Evolutionary conservation across 176 grass and related monocot species (phyloP).

Genomic region (Zoysia pacifica): DNA sequence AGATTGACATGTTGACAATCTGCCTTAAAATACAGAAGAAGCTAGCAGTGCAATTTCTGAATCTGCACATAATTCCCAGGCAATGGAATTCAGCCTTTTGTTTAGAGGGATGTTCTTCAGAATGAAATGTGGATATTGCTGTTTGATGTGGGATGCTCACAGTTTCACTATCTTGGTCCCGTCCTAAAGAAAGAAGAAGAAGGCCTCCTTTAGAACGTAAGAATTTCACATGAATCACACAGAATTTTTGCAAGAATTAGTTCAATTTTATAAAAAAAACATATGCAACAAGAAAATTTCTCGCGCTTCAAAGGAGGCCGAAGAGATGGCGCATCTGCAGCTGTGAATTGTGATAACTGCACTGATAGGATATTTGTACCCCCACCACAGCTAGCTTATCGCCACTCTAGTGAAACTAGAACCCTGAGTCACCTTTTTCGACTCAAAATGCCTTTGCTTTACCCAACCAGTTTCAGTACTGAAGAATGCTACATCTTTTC

Average conservation of each 20-base stretch:
- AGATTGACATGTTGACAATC: constrained; percentile 8
- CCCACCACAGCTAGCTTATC: constrained; percentile 26
- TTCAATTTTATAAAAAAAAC: too few relatives aligned
- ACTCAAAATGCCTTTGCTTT: constrained; percentile 41
- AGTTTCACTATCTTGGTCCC: not conserved
- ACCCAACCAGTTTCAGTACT: constrained; percentile 40
- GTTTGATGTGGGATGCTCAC: not conserved
- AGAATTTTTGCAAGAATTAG: too few relatives aligned
- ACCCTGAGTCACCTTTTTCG: constrained; percentile 11
- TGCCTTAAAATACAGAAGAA: not conserved
- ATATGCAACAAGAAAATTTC: too few relatives aligned
- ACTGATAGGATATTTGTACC: constrained; percentile 8
- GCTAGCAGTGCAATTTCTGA: not conserved
- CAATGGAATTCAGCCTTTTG: not conserved
- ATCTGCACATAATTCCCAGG: not conserved
- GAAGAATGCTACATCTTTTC: constrained; percentile 52
- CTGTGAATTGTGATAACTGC: not conserved
- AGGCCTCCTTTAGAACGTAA: too few relatives aligned
- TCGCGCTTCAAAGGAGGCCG: too few relatives aligned
- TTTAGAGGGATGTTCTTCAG: not conserved
- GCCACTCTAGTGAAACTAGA: constrained; percentile 20
- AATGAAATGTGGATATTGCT: not conserved
- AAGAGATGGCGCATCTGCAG: not conserved
- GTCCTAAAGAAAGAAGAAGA: too few relatives aligned
- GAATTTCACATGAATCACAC: too few relatives aligned